Evolutionary conservation across 2,329 filamentous ascomycete genomes (phyloP).

Genomic region (Aureobasidium pullulans): DNA sequence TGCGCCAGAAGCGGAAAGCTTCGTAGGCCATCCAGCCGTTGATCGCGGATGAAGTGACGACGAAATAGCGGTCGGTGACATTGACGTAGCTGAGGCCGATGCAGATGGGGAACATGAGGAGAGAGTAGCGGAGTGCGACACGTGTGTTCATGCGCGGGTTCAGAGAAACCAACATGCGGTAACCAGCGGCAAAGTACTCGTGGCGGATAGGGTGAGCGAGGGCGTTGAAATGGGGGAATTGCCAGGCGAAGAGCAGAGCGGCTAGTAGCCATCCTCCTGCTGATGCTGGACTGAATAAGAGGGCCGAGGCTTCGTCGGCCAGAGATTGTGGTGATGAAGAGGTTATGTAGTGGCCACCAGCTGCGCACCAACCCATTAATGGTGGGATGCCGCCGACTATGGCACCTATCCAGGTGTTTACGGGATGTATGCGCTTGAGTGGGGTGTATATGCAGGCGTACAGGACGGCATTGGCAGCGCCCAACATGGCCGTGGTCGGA

Average conservation of each 20-base stretch:
- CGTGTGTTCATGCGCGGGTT: conserved; percentile 79
- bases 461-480: conserved; percentile 74
- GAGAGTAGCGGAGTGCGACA: conserved; percentile 79
- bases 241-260: conserved; percentile 82
- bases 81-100: conserved; percentile 68
- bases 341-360: conserved; percentile 64
- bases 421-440: conserved; percentile 73
- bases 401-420: conserved; percentile 94
- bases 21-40: conserved; percentile 81
- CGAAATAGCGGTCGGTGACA: conserved; percentile 80
- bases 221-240: conserved; percentile 97
- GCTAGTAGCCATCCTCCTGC: conserved; percentile 83
- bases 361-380: conserved; percentile 96
- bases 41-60: conserved; percentile 69
- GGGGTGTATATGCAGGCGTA: conserved; percentile 93
- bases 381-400: conserved; percentile 90
- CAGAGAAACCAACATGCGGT: conserved; percentile 72
- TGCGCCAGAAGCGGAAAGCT: conserved; percentile 72
- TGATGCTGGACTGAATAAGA: conserved; percentile 30
- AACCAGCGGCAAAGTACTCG: conserved; percentile 69
- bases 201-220: conserved; percentile 81
- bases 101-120: conserved; percentile 82
- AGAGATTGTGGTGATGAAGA: conserved; percentile 10
- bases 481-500: conserved; percentile 81
- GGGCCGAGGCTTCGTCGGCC: conserved; percentile 25